These are phyloP conservation scores for Serendipita sp. DNA, from an alignment of 768 basidiomycete species.

Conservation along the genomic window DNA sequence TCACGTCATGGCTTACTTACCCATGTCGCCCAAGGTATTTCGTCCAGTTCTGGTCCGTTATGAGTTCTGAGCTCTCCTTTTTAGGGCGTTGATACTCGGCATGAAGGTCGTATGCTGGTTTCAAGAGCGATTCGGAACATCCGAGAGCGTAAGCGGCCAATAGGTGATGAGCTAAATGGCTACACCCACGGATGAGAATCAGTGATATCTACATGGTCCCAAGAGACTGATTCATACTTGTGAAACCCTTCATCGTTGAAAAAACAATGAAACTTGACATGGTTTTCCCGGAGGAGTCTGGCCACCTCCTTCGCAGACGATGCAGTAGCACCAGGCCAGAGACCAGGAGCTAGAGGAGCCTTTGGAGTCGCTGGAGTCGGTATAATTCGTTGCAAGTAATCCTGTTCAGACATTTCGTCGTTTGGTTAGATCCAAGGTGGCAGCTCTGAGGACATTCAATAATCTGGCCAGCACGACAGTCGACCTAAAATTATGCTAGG, in stretches of 20 bases:
- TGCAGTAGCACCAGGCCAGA: conserved; percentile 10
- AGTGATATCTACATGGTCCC: conserved; percentile 1
- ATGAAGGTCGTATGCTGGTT: conserved; percentile 25
- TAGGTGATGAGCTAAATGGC: conserved; percentile 41
- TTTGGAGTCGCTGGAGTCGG: not conserved
- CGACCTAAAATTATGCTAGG: not conserved
- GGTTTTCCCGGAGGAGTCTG: conserved; percentile 29
- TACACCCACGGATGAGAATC: conserved; percentile 11
- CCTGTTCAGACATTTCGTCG: not conserved
- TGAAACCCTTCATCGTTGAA: conserved; percentile 31
- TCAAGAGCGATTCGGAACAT: conserved; percentile 26
- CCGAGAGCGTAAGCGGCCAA: conserved; percentile 47
- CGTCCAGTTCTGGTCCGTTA: conserved; percentile 32
- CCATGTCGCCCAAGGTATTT: conserved; percentile 37
- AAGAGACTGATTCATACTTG: conserved; percentile 25
- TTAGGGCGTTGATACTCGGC: conserved; percentile 23
- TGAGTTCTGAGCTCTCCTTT: conserved; percentile 27
- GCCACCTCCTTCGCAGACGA: conserved; percentile 9
- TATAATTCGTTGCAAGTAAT: not conserved
- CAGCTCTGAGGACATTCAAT: not conserved
- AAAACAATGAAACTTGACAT: conserved; percentile 37
- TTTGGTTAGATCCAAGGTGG: not conserved
- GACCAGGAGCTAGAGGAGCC: not conserved
- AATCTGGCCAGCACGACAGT: not conserved
- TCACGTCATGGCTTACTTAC: conserved; percentile 22